Percentiles rank a stretch among this genome's conserved stretches.
Evolutionary conservation across 345 rosid genomes (phyloP).

Genomic region (Lepidium sativum): DNA sequence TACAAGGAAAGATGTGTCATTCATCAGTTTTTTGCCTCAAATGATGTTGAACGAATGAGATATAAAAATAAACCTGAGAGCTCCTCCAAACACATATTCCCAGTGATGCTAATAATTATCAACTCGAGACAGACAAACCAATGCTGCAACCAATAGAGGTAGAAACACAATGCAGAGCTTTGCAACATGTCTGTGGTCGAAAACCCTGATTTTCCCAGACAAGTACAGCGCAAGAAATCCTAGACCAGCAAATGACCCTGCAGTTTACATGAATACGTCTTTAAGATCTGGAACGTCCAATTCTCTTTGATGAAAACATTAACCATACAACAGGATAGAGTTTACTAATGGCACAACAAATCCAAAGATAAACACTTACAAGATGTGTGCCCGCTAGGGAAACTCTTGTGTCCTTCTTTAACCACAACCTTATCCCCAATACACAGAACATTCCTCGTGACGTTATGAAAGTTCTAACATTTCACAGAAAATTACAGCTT

Average conservation of each 20-base stretch:
- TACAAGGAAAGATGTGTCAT: constrained; percentile 1
- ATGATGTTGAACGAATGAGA: background rate
- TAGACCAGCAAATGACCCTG: constrained; percentile 94
- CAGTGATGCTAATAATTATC: constrained; percentile 99
- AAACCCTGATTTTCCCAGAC: constrained; percentile 69
- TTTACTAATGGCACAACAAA: background rate
- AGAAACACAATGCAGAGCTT: constrained; percentile 72
- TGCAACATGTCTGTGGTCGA: constrained; percentile 76
- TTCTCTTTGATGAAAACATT: background rate
- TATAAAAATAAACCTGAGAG: constrained; percentile 46
- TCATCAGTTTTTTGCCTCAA: background rate
- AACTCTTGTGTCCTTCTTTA: constrained; percentile 92
- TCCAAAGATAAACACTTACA: constrained; percentile 37
- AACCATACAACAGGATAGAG: background rate
- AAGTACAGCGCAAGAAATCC: constrained; percentile 64
- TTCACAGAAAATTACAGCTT: background rate
- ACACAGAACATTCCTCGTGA: constrained; percentile 60
- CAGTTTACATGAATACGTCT: constrained; percentile 18
- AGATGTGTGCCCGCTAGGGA: constrained; percentile 95
- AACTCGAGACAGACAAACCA: constrained; percentile 78
- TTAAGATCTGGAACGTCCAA: background rate
- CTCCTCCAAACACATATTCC: constrained; percentile 96
- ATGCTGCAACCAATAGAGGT: constrained; percentile 69
- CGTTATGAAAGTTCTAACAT: constrained; percentile 43
- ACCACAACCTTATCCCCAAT: constrained; percentile 61